Percentiles rank a stretch among this genome's conserved stretches.
phyloP scores from a whole-genome alignment of 768 basidiomycete genomes.

The Lactarius sp. region DNA sequence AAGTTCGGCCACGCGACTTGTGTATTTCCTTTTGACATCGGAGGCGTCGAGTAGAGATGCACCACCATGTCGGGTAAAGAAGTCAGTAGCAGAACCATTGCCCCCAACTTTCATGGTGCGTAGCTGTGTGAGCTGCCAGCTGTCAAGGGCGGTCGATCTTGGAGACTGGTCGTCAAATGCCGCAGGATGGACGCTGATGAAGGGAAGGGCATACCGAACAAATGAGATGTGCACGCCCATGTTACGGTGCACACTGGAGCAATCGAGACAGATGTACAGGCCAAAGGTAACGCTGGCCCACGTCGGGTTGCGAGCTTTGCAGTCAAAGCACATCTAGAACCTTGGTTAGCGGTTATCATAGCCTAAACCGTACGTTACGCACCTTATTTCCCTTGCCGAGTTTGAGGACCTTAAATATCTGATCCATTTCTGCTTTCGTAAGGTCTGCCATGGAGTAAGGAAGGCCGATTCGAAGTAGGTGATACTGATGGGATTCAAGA shows the following conservation, averaged over 20 bases:
- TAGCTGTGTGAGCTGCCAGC: constrained; percentile 86
- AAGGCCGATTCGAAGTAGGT: neutral
- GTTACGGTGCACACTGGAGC: constrained; percentile 91
- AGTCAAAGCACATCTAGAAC: constrained; percentile 84
- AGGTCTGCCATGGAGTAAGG: constrained; percentile 56
- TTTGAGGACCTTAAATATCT: constrained; percentile 77
- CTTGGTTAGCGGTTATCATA: constrained; percentile 1
- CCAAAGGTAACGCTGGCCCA: constrained; percentile 97
- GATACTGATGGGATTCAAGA: neutral
- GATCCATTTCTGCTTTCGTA: constrained; percentile 82
- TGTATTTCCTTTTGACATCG: constrained; percentile 88
- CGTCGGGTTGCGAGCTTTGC: constrained; percentile 91
- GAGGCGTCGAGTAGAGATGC: constrained; percentile 59
- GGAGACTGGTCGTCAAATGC: constrained; percentile 1
- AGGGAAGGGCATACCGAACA: constrained; percentile 60
- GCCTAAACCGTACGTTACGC: constrained; percentile 10
- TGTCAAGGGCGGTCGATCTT: constrained; percentile 95
- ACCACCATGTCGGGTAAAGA: constrained; percentile 86
- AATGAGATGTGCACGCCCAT: constrained; percentile 99
- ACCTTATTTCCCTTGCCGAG: constrained; percentile 89
- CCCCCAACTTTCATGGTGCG: constrained; percentile 97
- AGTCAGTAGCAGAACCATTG: constrained; percentile 80
- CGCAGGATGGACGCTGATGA: neutral
- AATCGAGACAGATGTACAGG: constrained; percentile 96
- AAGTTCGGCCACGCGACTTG: constrained; percentile 72